Percentiles rank a stretch among this genome's conserved stretches.
Evolutionary conservation across 1,284 basidiomycete genomes (phyloP).

Genomic region (Cryptococcus sp.): DNA sequence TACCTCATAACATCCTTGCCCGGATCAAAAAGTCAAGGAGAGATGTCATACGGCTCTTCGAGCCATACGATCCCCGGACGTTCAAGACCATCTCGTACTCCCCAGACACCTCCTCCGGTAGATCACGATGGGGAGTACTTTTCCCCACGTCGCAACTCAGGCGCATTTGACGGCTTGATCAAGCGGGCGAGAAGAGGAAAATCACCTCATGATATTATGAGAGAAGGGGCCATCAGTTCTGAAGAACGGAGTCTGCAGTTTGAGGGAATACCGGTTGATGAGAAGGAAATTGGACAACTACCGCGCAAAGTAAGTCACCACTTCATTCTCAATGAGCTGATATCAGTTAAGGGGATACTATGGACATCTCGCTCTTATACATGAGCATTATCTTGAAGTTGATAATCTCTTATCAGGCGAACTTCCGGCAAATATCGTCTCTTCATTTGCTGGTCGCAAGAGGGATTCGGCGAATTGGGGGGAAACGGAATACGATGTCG

Average conservation of each 20-base stretch:
- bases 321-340: not conserved
- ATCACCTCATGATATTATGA: not conserved
- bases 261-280: constrained; percentile 26
- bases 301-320: constrained; percentile 34
- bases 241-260: constrained; percentile 33
- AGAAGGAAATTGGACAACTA: constrained; percentile 32
- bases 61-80: not conserved
- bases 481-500: no score
- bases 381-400: constrained; percentile 44
- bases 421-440: constrained; percentile 39
- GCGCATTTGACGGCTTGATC: not conserved
- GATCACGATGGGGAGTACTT: not conserved
- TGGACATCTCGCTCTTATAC: constrained; percentile 29
- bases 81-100: not conserved
- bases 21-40: no score
- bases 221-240: constrained; percentile 28
- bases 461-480: not conserved
- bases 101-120: not conserved
- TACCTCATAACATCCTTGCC: no score
- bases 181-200: not conserved
- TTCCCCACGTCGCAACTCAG: not conserved
- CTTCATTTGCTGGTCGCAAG: constrained; percentile 24
- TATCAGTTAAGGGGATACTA: constrained; percentile 41
- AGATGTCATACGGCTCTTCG: not conserved
- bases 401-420: constrained; percentile 42